Conservation (phyloP, 2,329 filamentous ascomycete genomes). For the Ceratocystis albifundus region DNA sequence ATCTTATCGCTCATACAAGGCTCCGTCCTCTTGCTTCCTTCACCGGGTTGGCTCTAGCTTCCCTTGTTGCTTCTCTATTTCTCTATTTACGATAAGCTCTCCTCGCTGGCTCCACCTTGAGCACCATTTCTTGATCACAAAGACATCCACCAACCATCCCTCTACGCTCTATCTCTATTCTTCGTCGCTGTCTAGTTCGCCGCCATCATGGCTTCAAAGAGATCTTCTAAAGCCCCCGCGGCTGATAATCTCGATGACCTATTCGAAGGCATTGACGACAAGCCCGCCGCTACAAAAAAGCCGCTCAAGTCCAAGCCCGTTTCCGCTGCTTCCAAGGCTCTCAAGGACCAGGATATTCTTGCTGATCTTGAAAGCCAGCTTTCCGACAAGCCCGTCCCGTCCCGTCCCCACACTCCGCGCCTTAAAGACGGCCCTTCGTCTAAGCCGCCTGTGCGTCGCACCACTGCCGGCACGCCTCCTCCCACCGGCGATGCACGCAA, state of each 20-base stretch:
- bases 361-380: constrained; percentile 70
- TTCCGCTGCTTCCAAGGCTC: constrained; percentile 40
- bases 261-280: constrained; percentile 50
- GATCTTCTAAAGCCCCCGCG: constrained; percentile 43
- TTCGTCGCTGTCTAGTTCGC: constrained; percentile 12
- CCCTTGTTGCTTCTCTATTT: background rate
- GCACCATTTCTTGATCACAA: background rate
- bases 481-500: constrained; percentile 42
- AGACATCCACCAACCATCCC: constrained; percentile 21
- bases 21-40: background rate
- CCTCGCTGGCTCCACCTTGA: background rate
- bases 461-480: constrained; percentile 26
- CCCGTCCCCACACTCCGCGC: constrained; percentile 74
- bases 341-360: constrained; percentile 60
- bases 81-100: background rate
- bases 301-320: constrained; percentile 36
- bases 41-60: too few relatives aligned
- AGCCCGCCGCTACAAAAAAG: constrained; percentile 40
- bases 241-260: constrained; percentile 51
- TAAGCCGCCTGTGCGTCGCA: constrained; percentile 55
- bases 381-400: constrained; percentile 57
- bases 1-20: constrained; percentile 3
- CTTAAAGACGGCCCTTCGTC: constrained; percentile 43
- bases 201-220: constrained; percentile 47
- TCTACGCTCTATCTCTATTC: constrained; percentile 18